Conservation (phyloP, 1,284 basidiomycete species). For the Taiwanofungus camphoratus region DNA sequence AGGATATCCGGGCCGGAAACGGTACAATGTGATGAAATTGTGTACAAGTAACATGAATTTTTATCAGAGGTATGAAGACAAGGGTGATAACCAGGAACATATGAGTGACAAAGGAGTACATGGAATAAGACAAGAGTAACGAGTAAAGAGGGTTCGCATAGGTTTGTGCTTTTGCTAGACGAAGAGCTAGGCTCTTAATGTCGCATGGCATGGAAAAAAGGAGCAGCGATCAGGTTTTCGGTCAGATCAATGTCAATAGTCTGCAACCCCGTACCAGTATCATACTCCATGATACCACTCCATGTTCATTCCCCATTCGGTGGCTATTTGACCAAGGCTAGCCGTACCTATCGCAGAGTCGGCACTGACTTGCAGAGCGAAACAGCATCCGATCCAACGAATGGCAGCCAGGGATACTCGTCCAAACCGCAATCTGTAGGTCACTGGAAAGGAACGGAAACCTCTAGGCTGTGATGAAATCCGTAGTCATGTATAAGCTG, state of each 20-base stretch:
- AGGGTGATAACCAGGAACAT: too few species aligned
- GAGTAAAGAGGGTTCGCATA: too few species aligned
- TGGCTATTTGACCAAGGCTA: conserved; percentile 1
- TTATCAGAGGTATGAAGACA: too few species aligned
- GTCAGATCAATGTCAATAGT: not conserved
- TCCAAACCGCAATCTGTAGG: too few species aligned
- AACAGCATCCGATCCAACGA: not conserved
- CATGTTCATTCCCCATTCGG: not conserved
- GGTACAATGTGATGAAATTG: too few species aligned
- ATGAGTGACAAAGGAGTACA: too few species aligned
- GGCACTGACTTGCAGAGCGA: not conserved
- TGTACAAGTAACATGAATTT: too few species aligned
- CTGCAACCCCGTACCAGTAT: conserved; percentile 1
- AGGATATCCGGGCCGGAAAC: too few species aligned
- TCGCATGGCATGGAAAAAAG: not conserved
- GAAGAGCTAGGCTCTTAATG: not conserved
- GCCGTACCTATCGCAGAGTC: not conserved
- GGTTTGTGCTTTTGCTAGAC: too few species aligned
- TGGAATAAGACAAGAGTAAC: too few species aligned
- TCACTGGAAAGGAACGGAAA: conserved; percentile 1
- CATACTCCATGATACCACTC: not conserved
- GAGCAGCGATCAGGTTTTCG: not conserved
- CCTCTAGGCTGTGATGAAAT: conserved; percentile 2
- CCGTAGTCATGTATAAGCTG: conserved; percentile 1
- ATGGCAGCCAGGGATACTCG: not conserved